Evolutionary conservation across 2,329 filamentous ascomycete genomes (phyloP), one percentile per base, ranked within the genome.

Genomic region (Fusarium pininemorale): DNA sequence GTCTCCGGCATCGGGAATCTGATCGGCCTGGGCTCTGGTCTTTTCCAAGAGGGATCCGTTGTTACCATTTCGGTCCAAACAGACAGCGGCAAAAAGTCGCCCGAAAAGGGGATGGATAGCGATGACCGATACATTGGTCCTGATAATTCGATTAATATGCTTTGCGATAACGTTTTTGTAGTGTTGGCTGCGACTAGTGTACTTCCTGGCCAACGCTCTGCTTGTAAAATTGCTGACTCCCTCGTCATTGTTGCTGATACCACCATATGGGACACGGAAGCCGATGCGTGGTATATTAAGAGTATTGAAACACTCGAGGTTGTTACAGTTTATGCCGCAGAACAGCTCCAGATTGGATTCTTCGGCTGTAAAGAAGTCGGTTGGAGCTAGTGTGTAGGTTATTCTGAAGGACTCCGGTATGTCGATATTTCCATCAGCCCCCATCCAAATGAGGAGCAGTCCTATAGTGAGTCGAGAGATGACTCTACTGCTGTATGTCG

Each of bases 341-440:
- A 32, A 24, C 5, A 2, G 2, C 12, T 20, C 22, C 13, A 51
- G 20, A 35, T 51, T 32, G 6, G n/a, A 30, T 24, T 53, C 48
- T n/a, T 3, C 14, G 24, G 8, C 16, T 9, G 2, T 14, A 18
- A 20, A 4, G 4, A 16, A 7, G 13, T 11, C 8, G 16, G 6
- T 7, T 24, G 28, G 22, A n/a, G 14, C 6, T 4, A 1, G 8
- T 51, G 3, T 53, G 32, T 35, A 53, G n/a, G 5, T 3, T 26
- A 35, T 26, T 53, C 18, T 26, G 30, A 6, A 6, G 32, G 50
- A 20, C 8, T 26, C 9, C 12, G 50, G 50, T 15, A 26, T 37
- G 50, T 22, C n/a, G 9, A 53, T 26, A 26, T 26, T 20, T 20
- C 32, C 50, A 37, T 53, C 50, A 53, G 50, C 18, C 32, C 24